Conservation (phyloP, 78 protist species). For the Diacronema lutheri region DNA sequence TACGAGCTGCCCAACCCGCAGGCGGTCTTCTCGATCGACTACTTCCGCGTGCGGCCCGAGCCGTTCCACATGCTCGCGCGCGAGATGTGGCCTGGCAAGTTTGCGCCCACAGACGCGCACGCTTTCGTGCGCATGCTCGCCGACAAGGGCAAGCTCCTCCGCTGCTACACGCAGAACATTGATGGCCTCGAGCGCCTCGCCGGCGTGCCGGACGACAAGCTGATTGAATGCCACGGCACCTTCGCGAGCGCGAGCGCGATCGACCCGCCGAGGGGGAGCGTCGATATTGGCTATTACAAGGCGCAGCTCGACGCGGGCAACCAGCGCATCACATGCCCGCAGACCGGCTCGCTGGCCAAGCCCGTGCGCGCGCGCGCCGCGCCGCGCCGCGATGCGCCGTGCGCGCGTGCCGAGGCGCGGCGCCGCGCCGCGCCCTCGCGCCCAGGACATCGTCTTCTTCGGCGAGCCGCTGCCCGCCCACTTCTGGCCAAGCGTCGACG, state of each 20-base stretch:
- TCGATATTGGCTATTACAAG: neutral
- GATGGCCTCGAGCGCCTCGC: slow-evolving; percentile 83
- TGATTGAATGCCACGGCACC: slow-evolving; percentile 86
- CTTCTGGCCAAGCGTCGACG: neutral
- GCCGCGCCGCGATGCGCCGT: too few species aligned
- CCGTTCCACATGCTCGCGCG: neutral
- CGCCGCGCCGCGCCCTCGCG: too few species aligned
- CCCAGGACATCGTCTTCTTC: neutral
- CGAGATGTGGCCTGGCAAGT: slow-evolving; percentile 25
- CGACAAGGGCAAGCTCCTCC: slow-evolving; percentile 48
- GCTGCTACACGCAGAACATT: slow-evolving; percentile 89
- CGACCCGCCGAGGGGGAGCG: neutral
- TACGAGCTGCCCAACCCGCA: slow-evolving; percentile 35
- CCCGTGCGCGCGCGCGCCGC: neutral
- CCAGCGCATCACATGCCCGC: neutral
- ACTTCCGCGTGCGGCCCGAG: neutral
- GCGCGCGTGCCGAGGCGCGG: too few species aligned
- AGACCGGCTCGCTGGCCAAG: neutral
- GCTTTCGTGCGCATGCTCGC: slow-evolving; percentile 63
- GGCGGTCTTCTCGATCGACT: slow-evolving; percentile 10
- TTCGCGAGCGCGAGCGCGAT: slow-evolving; percentile 56
- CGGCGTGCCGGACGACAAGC: slow-evolving; percentile 25
- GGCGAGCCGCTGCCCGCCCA: neutral
- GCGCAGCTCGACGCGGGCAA: neutral
- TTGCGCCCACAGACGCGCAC: slow-evolving; percentile 72